These are phyloP conservation scores for Pseudogymnoascus sp. DNA, from an alignment of 2,329 filamentous ascomycete genomes.

Conservation along the genomic window DNA sequence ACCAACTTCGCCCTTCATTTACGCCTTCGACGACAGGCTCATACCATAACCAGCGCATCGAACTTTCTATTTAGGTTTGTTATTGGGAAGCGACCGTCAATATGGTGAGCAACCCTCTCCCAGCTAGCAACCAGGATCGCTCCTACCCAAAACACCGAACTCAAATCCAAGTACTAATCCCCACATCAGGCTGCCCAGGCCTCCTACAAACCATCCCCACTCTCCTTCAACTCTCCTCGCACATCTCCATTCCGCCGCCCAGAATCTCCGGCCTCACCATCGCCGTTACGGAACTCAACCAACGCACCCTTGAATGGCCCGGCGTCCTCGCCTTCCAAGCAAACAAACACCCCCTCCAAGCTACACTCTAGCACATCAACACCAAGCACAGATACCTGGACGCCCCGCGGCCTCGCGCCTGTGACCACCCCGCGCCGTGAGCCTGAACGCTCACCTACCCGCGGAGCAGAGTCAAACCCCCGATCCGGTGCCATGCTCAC, in stretches of 20 bases:
- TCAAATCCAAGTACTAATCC: conserved; percentile 5
- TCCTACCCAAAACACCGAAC: conserved; percentile 8
- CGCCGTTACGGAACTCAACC: conserved; percentile 54
- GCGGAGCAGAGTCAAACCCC: conserved; percentile 20
- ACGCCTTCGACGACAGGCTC: background rate
- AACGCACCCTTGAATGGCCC: conserved; percentile 44
- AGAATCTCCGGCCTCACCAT: conserved; percentile 58
- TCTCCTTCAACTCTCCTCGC: conserved; percentile 65
- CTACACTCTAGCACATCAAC: conserved; percentile 28
- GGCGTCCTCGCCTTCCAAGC: conserved; percentile 37
- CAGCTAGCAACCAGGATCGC: background rate
- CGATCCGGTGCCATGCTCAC: conserved; percentile 23
- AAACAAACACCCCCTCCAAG: conserved; percentile 32
- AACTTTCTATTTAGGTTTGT: background rate
- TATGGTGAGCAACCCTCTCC: conserved; percentile 3
- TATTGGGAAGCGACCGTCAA: background rate
- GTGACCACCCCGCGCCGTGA: conserved; percentile 23
- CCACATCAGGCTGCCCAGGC: conserved; percentile 41
- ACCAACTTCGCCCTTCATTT: background rate
- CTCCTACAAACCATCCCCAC: conserved; percentile 62
- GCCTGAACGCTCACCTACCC: conserved; percentile 26
- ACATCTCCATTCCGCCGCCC: conserved; percentile 56
- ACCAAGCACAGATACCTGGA: conserved; percentile 21
- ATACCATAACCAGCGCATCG: background rate
- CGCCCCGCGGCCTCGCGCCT: conserved; percentile 27